These are phyloP conservation scores for Suhomyces yuchorum DNA, from an alignment of 1,139 yeast species.

Conservation along the genomic window DNA sequence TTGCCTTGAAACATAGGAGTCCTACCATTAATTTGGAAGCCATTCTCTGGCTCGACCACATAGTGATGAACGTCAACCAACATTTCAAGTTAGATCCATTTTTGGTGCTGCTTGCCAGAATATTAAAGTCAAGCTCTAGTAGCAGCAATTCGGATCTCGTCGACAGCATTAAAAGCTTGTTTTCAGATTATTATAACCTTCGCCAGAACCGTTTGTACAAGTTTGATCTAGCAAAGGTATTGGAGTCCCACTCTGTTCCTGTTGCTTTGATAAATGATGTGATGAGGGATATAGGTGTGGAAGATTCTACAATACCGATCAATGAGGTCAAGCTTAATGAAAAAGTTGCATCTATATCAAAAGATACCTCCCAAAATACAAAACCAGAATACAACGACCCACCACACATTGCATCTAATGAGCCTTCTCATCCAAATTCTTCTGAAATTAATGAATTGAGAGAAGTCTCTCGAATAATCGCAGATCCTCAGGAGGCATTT, in stretches of 20 bases:
- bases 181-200: conserved; percentile 31
- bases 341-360: background rate
- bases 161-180: conserved; percentile 23
- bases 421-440: background rate
- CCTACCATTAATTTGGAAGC: conserved; percentile 46
- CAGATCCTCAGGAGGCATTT: background rate
- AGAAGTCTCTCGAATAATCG: background rate
- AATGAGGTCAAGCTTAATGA: background rate
- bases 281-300: conserved; percentile 26
- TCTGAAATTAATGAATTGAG: background rate
- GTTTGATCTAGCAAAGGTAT: conserved; percentile 51
- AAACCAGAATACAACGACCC: background rate
- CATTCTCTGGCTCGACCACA: conserved; percentile 36
- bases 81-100: conserved; percentile 35
- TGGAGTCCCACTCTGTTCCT: conserved; percentile 44
- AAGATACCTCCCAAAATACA: background rate
- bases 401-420: background rate
- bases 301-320: background rate
- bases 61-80: conserved; percentile 33
- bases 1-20: conserved; percentile 52
- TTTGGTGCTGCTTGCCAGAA: conserved; percentile 27
- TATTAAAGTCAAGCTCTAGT: conserved; percentile 13
- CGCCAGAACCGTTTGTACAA: conserved; percentile 33
- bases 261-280: conserved; percentile 29
- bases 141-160: conserved; percentile 13